These are phyloP conservation scores for Circinella umbellata DNA, from an alignment of 371 early-diverging fungal species.

Conservation along the genomic window DNA sequence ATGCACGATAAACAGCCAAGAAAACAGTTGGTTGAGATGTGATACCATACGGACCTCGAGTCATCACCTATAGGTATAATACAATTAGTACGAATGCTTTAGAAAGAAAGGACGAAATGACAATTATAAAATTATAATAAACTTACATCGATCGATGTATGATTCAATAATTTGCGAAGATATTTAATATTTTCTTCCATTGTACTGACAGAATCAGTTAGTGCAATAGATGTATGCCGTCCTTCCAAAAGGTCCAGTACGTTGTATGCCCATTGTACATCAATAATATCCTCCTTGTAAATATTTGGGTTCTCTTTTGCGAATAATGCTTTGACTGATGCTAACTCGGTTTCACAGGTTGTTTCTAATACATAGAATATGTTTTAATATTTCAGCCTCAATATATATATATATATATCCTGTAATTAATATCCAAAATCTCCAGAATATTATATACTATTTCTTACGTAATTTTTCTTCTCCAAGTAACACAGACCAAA, in stretches of 20 bases:
- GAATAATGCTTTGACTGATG: slow-evolving; percentile 43
- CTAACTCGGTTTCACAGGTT: slow-evolving; percentile 34
- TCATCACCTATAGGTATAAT: slow-evolving; percentile 32
- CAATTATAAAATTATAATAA: neutral
- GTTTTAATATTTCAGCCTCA: too few relatives aligned
- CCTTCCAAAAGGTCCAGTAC: slow-evolving; percentile 25
- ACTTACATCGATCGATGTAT: neutral
- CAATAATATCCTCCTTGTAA: slow-evolving; percentile 58
- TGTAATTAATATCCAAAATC: too few relatives aligned
- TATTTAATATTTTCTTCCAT: slow-evolving; percentile 1
- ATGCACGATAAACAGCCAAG: slow-evolving; percentile 32
- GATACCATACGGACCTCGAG: slow-evolving; percentile 49
- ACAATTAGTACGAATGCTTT: neutral
- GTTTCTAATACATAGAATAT: slow-evolving; percentile 13
- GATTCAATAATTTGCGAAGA: neutral
- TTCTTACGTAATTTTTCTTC: slow-evolving; percentile 21
- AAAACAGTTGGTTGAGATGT: slow-evolving; percentile 38
- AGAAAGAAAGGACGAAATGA: neutral
- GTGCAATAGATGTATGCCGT: neutral
- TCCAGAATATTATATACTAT: neutral
- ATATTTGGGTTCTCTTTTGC: slow-evolving; percentile 60
- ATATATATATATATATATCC: too few relatives aligned
- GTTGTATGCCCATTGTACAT: slow-evolving; percentile 52
- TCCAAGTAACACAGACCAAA: slow-evolving; percentile 27
- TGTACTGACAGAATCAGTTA: slow-evolving; percentile 1